Evolutionary conservation across 257 asterid species (phyloP).

Genomic region (Ligustrum vulgare): DNA sequence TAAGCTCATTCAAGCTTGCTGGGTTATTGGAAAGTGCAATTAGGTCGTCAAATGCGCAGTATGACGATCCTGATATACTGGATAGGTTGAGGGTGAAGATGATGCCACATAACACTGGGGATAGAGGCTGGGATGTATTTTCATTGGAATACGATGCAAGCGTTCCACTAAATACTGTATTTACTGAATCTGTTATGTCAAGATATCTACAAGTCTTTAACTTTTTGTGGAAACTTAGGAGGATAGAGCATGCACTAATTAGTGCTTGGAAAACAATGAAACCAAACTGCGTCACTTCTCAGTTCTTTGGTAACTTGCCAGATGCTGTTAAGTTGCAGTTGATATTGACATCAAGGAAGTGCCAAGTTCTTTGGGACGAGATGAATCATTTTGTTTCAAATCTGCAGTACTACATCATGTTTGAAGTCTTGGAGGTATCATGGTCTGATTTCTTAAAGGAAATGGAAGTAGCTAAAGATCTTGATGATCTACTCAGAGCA

Average conservation of each 20-base stretch:
- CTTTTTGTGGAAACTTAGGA: conserved; percentile 94
- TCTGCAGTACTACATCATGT: conserved; percentile 96
- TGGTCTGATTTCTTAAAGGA: conserved; percentile 90
- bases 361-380: conserved; percentile 99
- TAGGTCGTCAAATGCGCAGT: conserved; percentile 94
- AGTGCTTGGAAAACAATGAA: conserved; percentile 97
- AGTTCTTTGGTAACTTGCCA: conserved; percentile 69
- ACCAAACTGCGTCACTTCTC: conserved; percentile 91
- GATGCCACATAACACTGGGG: conserved; percentile 96
- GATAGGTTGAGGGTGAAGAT: conserved; percentile 91
- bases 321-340: conserved; percentile 72
- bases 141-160: conserved; percentile 93
- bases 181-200: conserved; percentile 91
- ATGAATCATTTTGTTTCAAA: conserved; percentile 97
- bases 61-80: conserved; percentile 86
- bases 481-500: conserved; percentile 86
- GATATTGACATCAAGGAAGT: conserved; percentile 81
- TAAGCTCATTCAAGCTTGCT: conserved; percentile 93
- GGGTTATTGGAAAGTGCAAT: conserved; percentile 89
- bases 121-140: conserved; percentile 99
- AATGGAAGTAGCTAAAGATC: conserved; percentile 90
- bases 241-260: conserved; percentile 92
- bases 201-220: conserved; percentile 82
- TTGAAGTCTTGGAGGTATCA: conserved; percentile 94
- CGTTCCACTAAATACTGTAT: conserved; percentile 83